Base-by-base conservation (phyloP, 306 rosid genomes). In the Prunus salicina region DNA sequence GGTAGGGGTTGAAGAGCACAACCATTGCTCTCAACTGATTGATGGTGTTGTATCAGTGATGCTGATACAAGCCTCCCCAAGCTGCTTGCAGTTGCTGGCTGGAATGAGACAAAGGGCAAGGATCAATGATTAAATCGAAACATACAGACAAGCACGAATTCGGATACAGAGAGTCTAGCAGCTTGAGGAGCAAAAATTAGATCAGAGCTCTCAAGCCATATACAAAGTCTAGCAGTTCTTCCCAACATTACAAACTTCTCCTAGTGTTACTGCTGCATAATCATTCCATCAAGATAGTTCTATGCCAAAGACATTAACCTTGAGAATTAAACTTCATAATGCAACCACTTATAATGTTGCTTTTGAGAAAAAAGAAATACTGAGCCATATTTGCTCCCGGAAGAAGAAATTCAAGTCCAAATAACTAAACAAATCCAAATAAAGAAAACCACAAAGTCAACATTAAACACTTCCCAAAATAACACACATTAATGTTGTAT, bases 51-150 rank as follows among this genome's bases (percentile, higher is more conserved):
- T 61, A 78, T 76, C 63, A 58, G 46, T 60, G 88, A 81, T 56
- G 71, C 79, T 13, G 87, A 50, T 53, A 68, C 67, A 72, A 65
- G 79, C 79, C 84, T 78, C 78, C 68, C 74, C 72, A 82, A 64
- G 71, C 85, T 76, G 73, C 86, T 71, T 11, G 83, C 64, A 60
- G 76, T 75, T 68, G 55, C 85, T n/a, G 72, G 78, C 97, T 91
- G 91, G 80, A 86, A 85, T 46, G 65, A 79, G 67, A 76, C 69
- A 76, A 51, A 15, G 46, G 60, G 60, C 8, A 69, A 73, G 41
- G 12, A 53, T 81, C 61, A 69, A 66, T 49, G 81, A 10, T 46
- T 46, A 60, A 43, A 41, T 20, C 12, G 65, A 45, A 20, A 22
- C 25, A 60, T 45, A 56, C 13, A 41, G 20, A 56, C 6, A 24